These are phyloP conservation scores for Rhodotorula sp. DNA, from an alignment of 1,284 basidiomycete genomes.

Conservation along the genomic window DNA sequence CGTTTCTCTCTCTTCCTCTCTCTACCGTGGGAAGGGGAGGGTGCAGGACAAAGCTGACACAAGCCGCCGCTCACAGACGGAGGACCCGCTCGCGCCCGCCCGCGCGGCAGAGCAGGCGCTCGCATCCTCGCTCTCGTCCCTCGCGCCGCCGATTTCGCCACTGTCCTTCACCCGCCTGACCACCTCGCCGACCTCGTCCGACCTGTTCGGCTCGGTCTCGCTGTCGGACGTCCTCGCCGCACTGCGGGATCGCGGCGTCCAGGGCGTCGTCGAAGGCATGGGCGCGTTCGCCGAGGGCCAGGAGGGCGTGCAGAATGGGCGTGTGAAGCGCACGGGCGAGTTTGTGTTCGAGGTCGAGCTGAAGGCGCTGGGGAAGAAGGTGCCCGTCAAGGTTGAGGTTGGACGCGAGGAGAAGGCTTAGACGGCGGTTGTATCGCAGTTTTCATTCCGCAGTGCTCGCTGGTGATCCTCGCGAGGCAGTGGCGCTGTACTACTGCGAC, in stretches of 20 bases:
- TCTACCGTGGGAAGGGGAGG: too few relatives aligned
- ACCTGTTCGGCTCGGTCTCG: slow-evolving; percentile 39
- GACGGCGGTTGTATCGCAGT: background rate
- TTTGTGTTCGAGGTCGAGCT: slow-evolving; percentile 10
- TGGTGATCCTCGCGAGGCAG: too few relatives aligned
- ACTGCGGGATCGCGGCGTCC: slow-evolving; percentile 11
- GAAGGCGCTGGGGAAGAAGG: slow-evolving; percentile 7
- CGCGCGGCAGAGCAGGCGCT: slow-evolving; percentile 16
- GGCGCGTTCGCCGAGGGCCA: slow-evolving; percentile 17
- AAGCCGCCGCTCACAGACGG: background rate
- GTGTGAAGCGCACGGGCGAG: slow-evolving; percentile 33
- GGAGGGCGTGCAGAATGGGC: slow-evolving; percentile 30
- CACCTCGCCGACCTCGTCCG: slow-evolving; percentile 26
- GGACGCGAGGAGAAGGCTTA: background rate
- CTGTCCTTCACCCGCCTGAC: slow-evolving; percentile 32
- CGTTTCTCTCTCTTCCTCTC: background rate
- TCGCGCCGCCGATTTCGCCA: slow-evolving; percentile 1
- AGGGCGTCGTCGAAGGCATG: background rate
- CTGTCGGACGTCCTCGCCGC: slow-evolving; percentile 16
- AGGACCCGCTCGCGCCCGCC: slow-evolving; percentile 12
- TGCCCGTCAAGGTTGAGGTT: slow-evolving; percentile 1
- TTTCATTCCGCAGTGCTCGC: too few relatives aligned
- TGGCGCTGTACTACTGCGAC: too few relatives aligned
- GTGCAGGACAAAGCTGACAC: too few relatives aligned
- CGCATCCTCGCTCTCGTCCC: slow-evolving; percentile 10